Base-by-base conservation (phyloP, 106 monocot species). In the Dioscorea zingiberensis region DNA sequence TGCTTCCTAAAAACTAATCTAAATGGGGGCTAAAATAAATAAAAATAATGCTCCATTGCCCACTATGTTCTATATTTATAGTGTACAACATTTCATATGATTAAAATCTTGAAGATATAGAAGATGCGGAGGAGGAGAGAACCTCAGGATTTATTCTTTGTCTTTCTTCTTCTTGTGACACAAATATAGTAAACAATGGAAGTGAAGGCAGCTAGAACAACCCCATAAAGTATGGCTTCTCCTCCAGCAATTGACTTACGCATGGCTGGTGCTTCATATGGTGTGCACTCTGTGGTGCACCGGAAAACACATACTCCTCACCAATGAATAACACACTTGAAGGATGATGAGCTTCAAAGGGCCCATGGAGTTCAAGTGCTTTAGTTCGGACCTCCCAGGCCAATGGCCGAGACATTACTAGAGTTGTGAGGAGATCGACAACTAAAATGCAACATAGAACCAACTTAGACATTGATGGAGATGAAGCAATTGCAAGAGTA, bases 151-250 rank as follows among this genome's bases (percentile, higher is more conserved):
- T 69, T 51, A 18, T 47, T 23, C 24, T 79, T 75, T 8, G 25
- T 60, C 16, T 48, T 64, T 48, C 32, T 78, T 19, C 69, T 64
- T 64, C 73, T 76, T 2, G 84, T 84, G 38, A 84, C 66, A 3
- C 84, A 53, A 73, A 84, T 84, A 49, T 84, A 84, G 58, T 60
- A 76, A 28, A 77, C 75, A 25, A 84, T 69, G 2, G 84, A 56
- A 3, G 66, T 73, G 13, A 84, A 69, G 44, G 80, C 65, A n/a
- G 84, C 73, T 0, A 69, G 68, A 3, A 76, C 79, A 14, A 84
- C 65, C 3, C 80, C 80, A 2, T 76, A 76, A 2, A 84, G 47
- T 23, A 84, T 84, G 7, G 80, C 54, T 44, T 84, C 80, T 25
- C 80, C 84, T 27, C 84, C 80, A 7, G 84, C 73, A 17, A 80